Base-by-base conservation (phyloP, 495 filamentous ascomycete species). In the Chaetomium cochliodes region DNA sequence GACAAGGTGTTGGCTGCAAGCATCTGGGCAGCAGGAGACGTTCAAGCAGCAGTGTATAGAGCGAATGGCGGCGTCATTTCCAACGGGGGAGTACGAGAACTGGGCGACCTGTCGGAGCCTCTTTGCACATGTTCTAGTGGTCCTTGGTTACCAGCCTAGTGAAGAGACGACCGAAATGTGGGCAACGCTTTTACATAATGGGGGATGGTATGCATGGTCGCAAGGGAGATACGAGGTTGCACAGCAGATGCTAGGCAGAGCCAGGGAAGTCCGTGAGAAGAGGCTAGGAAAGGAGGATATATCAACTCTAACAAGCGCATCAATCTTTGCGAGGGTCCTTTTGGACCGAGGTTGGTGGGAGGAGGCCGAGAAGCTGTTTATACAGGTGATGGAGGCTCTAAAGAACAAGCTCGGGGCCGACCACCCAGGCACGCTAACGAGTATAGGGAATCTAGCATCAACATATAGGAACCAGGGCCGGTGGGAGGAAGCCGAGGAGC, bases 1-100 rank as follows among this genome's bases (percentile, higher is more conserved):
- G 16, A 76, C 72, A 3, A 76, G 71, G 50, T 79, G 74, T 57
- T 82, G 78, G 81, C 71, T 83, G 2, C 62, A 69, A 22, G 62
- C 23, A 39, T 46, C 2, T 53, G 60, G 64, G 41, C 67, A 80
- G 58, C 60, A 74, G 26, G 77, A 84, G 62, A 68, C 47, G 12
- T 83, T 72, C 68, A 76, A 79, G 57, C 71, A 64, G 7, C 64
- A 77, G 33, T 70, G 61, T 16, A 66, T 50, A 20, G 74, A 68
- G 52, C 76, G 59, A 49, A 74, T 85, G 49, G 68, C 58, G 51
- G 41, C 33, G 9, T 73, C 60, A 28, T 77, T 84, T 62, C 28
- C 80, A 16, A 74, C 59, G 7, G 79, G 74, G 57, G 44, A 41
- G 9, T 41, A 41, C 39, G 39, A 41, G 9, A 41, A 41, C 39